A percentile compares a stretch with the other conserved stretches of the same genome.
These are phyloP conservation scores for Psilocybe tampanensis DNA, from an alignment of 768 basidiomycete genomes.

Conservation along the genomic window DNA sequence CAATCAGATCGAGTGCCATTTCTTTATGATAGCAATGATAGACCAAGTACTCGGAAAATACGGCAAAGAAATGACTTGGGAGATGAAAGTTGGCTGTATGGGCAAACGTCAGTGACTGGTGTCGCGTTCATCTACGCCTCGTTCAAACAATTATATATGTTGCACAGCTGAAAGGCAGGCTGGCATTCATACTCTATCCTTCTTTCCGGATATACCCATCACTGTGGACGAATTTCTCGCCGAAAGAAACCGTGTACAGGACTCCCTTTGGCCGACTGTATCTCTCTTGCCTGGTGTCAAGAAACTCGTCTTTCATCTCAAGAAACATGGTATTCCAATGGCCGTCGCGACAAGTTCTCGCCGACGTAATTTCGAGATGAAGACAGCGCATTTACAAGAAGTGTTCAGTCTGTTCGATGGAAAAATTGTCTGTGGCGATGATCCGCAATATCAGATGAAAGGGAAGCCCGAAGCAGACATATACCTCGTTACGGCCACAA, in stretches of 20 bases:
- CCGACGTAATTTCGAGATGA: conserved; percentile 65
- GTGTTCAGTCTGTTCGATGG: conserved; percentile 65
- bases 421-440: conserved; percentile 74
- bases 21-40: conserved; percentile 23
- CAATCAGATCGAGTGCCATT: background rate
- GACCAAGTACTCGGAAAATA: conserved; percentile 74
- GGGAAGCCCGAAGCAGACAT: conserved; percentile 88
- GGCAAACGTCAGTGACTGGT: conserved; percentile 64
- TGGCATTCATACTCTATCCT: conserved; percentile 69
- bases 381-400: conserved; percentile 62
- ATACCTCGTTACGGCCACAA: conserved; percentile 72
- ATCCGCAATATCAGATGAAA: conserved; percentile 48
- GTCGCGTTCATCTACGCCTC: background rate
- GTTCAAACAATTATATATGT: background rate
- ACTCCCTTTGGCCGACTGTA: conserved; percentile 68
- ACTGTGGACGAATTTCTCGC: conserved; percentile 59
- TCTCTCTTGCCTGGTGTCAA: conserved; percentile 72
- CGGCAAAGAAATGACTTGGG: conserved; percentile 84
- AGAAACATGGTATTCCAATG: conserved; percentile 69
- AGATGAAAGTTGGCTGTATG: conserved; percentile 89
- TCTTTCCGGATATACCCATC: conserved; percentile 74
- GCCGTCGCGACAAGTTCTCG: conserved; percentile 80
- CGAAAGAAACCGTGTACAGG: conserved; percentile 60
- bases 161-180: conserved; percentile 66
- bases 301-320: conserved; percentile 72